phyloP scores from a whole-genome alignment of 1,139 yeast species.

The Wickerhamomyces sp. region DNA sequence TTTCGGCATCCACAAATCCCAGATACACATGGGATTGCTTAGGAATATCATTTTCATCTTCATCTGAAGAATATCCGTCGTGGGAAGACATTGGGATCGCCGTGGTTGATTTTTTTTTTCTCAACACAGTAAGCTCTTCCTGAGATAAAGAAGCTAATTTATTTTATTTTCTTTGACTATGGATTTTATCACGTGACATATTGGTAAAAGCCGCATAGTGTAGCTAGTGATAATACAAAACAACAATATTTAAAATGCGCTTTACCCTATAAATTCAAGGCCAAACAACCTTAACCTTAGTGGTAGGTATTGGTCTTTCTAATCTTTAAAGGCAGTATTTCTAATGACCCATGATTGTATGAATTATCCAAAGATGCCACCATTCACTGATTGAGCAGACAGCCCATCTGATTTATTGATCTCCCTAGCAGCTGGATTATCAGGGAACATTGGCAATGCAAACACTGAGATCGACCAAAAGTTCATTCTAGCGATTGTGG shows the following conservation, averaged over 20 bases:
- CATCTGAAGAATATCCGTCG: conserved; percentile 22
- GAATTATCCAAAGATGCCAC: not conserved
- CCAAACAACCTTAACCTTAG: too few species aligned
- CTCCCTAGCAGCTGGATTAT: not conserved
- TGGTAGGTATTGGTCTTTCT: too few species aligned
- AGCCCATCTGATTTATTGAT: conserved; percentile 1
- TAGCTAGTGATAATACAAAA: too few species aligned
- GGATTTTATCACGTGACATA: too few species aligned
- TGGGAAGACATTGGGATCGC: conserved; percentile 9
- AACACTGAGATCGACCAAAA: conserved; percentile 3
- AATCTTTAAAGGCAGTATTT: too few species aligned
- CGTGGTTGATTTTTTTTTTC: too few species aligned
- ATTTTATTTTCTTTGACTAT: too few species aligned
- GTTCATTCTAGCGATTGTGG: not conserved
- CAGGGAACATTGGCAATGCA: not conserved
- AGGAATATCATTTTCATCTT: conserved; percentile 24
- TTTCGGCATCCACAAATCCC: conserved; percentile 57
- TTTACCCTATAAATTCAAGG: too few species aligned
- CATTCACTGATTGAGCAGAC: not conserved
- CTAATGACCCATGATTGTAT: too few species aligned
- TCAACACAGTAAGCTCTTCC: conserved; percentile 45
- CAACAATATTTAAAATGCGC: too few species aligned
- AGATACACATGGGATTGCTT: conserved; percentile 34
- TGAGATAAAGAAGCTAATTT: too few species aligned
- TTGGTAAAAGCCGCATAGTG: too few species aligned